Base-by-base conservation (phyloP, 495 filamentous ascomycete species). In the Apodospora peruviana region DNA sequence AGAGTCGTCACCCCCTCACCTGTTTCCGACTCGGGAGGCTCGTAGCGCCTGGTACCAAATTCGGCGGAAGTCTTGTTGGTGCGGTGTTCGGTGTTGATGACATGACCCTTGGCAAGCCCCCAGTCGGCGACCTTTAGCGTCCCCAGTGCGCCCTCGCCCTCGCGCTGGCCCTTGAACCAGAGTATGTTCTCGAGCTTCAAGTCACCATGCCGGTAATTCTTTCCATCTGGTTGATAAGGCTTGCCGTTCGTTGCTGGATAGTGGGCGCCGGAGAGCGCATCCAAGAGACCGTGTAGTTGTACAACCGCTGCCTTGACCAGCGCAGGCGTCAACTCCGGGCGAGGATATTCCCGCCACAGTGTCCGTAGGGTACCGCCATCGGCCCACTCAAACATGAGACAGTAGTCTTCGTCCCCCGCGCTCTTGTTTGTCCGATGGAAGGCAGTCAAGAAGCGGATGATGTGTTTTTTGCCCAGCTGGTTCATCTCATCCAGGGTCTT, bases 111-210 rank as follows among this genome's bases (percentile, higher is more conserved):
- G 4, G 64, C 45, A 3, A 61, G 40, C 0, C 64, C 64, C 25
- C 62, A 38, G 38, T 67, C 64, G 14, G 60, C 46, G 18, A 67
- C 56, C 25, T 52, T 55, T 1, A 67, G 50, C 21, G 39, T 23
- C 16, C 52, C 51, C 10, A 48, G 14, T 10, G 16, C 21, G 3
- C 17, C 18, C 10, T 19, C 21, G 3, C 17, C 18, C 0, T 34
- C 19, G 1, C 20, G 25, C 5, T 46, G 24, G 27, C 27, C 14
- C 7, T 32, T 14, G 7, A 53, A 49, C 16, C 43, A 53, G 4
- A 62, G 45, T 14, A 62, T 60, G 40, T 66, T 66, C 20, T 64
- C 59, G 2, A 61, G 61, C 37, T 65, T 66, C 9, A 65, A 18
- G 27, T 66, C 61, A 9, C 62, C 63, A 37, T 64, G 63, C 23